Base-by-base conservation (phyloP, 1,139 yeast species). In the Lodderomyces parapsilosis region DNA sequence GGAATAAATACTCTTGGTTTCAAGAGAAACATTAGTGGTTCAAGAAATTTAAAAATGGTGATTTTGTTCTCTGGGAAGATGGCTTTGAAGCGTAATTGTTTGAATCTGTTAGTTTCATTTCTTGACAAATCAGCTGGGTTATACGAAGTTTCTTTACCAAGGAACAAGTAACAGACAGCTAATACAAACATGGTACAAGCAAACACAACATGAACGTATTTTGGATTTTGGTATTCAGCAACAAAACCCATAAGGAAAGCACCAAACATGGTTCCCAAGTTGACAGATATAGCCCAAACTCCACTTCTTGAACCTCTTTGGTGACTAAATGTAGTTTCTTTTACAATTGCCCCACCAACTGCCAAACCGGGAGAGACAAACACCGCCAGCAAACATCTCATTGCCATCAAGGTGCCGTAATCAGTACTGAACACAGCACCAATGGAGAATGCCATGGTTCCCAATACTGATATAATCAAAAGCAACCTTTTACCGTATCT, bases 211-310 rank as follows among this genome's bases (percentile, higher is more conserved):
- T 51, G 55, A 9, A 51, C 48, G 32, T 52, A 49, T 38, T 49
- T 51, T 2, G 50, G 46, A 14, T 45, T 38, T 8, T 46, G 46
- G 7, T 52, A 46, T 27, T 55, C 50, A 20, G 47, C 49, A 11
- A 55, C 59, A 44, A 55, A 54, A 17, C 59, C 59, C 59, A 55
- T 55, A 11, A 55, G 43, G 23, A 55, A 45, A 3, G 59, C 58
- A 1, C 58, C 59, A 10, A 52, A 49, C 43, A 51, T 50, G 1
- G 59, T 55, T 14, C 59, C 59, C 22, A 55, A 45, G 20, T 53
- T 54, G 10, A 54, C 54, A 31, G 48, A 45, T 9, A 55, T 36
- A 9, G 51, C 54, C 59, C 59, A 55, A 40, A 51, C 45, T 4
- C 59, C 59, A 14, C 54, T 49, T 39, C 59, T 39, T 28, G 55